Base-by-base conservation (phyloP, 371 early-diverging fungal genomes). In the Entomophthora muscae region DNA sequence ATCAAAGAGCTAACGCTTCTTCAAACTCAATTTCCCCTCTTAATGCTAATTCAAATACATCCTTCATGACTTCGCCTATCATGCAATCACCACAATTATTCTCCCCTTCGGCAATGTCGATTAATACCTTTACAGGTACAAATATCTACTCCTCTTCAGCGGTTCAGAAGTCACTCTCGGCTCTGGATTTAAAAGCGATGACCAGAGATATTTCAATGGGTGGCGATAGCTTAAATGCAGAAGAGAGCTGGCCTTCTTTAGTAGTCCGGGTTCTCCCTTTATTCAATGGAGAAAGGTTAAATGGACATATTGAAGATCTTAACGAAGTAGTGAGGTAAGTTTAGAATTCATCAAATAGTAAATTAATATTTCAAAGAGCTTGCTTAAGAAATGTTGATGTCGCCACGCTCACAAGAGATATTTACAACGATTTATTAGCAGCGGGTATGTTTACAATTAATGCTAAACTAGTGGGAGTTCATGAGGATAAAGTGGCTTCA, bases 201-300 rank as follows among this genome's bases (percentile, higher is more conserved):
- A 73, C 78, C 12, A 71, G 76, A 13, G 81, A 84, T 54, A 80
- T 80, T 71, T 63, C 73, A 0, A 67, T 22, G 26, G 17, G 27
- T n/a, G 24, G 74, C 21, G 63, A 63, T 22, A 42, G 17, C 17
- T 21, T 57, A 76, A 66, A 72, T 63, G 63, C 75, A 65, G 80
- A 81, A 22, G 83, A 85, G 64, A 80, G 78, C 1, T 92, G 90
- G 93, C 84, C 83, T 56, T 73, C 77, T 0, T 61, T 92, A 5
- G 83, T 86, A 51, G 77, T 79, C 12, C 78, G 82, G 7, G 85
- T 90, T 1, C 65, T 92, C 63, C 90, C 93, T 0, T 67, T 92
- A 30, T 92, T 90, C 66, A 90, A 89, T 59, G 93, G 93, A 7
- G 88, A 90, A 71, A 85, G 90, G 0, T 69, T 90, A 57, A 78